Conservation (phyloP, 176 grass and related monocot genomes). For the Pharus latifolius region DNA sequence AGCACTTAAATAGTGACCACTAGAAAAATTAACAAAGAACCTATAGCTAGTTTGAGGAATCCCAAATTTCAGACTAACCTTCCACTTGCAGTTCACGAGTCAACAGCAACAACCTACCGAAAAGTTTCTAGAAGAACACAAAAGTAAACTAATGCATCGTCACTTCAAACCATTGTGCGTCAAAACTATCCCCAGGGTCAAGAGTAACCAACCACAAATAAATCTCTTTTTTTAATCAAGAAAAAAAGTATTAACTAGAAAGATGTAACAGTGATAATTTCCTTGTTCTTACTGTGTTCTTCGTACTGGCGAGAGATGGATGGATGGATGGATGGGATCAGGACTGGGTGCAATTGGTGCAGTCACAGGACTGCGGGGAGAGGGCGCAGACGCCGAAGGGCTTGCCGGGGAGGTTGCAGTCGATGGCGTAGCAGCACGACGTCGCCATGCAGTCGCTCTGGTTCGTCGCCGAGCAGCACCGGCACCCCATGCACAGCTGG, state of each 20-base stretch:
- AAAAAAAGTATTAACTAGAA: too few relatives aligned
- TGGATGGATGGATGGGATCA: neutral
- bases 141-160: neutral
- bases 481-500: constrained; percentile 59
- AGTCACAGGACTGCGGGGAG: constrained; percentile 50
- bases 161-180: neutral
- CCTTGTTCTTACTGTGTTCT: too few relatives aligned
- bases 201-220: too few relatives aligned
- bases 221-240: too few relatives aligned
- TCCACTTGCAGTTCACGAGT: too few relatives aligned
- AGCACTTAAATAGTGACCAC: too few relatives aligned
- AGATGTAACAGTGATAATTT: too few relatives aligned
- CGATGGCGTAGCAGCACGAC: constrained; percentile 74
- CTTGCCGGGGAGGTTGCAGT: constrained; percentile 79
- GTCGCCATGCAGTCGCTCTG: constrained; percentile 38
- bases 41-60: too few relatives aligned
- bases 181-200: too few relatives aligned
- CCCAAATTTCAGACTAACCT: too few relatives aligned
- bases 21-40: too few relatives aligned
- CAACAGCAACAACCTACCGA: neutral
- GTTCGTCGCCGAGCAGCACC: constrained; percentile 44
- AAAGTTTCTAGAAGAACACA: neutral
- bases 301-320: rapidly evolving
- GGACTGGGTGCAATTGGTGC: constrained; percentile 31
- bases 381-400: constrained; percentile 81